These are phyloP conservation scores for Ceratocystis diversiconidia DNA, from an alignment of 2,329 filamentous ascomycete genomes.

Conservation along the genomic window DNA sequence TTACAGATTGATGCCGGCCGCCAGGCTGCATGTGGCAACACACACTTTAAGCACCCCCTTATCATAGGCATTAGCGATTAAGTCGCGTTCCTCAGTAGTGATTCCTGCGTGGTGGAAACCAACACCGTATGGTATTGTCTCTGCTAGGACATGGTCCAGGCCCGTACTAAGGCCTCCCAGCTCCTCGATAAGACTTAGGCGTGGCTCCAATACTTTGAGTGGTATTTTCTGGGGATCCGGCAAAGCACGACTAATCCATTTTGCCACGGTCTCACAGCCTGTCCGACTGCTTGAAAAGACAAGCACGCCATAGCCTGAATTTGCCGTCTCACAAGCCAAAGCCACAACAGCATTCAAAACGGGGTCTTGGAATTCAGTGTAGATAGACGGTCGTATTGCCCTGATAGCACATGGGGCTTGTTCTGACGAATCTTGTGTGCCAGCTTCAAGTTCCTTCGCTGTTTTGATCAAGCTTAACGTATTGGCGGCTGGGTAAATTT, in stretches of 20 bases:
- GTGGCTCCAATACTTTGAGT: conserved; percentile 37
- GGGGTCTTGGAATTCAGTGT: conserved; percentile 49
- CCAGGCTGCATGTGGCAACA: conserved; percentile 64
- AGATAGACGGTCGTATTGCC: conserved; percentile 40
- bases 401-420: conserved; percentile 25
- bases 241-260: conserved; percentile 52
- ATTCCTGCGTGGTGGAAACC: conserved; percentile 65
- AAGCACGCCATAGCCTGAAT: conserved; percentile 54
- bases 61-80: conserved; percentile 59
- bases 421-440: conserved; percentile 23
- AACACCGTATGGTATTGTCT: conserved; percentile 51
- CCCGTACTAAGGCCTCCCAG: conserved; percentile 51
- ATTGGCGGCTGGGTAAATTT: conserved; percentile 45
- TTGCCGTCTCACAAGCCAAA: conserved; percentile 53
- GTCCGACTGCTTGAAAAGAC: conserved; percentile 60
- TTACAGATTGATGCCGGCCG: conserved; percentile 65
- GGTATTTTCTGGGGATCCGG: conserved; percentile 36
- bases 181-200: conserved; percentile 51
- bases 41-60: conserved; percentile 52
- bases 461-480: conserved; percentile 45
- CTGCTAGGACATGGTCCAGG: conserved; percentile 49
- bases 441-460: conserved; percentile 35
- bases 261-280: conserved; percentile 54
- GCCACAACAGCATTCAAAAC: conserved; percentile 57
- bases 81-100: conserved; percentile 60